A percentile compares a stretch with the other conserved stretches of the same genome.
Conservation (phyloP, 768 basidiomycete species). For the Hydnomerulius pinastri region DNA sequence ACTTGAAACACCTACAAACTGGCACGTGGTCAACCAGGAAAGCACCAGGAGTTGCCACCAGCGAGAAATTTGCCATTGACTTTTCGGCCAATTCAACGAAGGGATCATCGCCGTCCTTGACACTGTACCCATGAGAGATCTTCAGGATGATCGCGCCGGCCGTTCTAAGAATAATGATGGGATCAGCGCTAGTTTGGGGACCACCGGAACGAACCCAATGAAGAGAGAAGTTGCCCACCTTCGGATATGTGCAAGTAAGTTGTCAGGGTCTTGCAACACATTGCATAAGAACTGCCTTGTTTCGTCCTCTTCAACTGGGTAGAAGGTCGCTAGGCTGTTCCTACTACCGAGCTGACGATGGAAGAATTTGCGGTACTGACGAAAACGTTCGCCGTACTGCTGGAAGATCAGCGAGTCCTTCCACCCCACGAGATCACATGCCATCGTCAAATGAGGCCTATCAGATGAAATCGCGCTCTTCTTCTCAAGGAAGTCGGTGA, state of each 20-base stretch:
- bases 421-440: constrained; percentile 24
- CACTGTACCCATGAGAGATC: constrained; percentile 38
- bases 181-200: no score
- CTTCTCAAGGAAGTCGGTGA: constrained; percentile 14
- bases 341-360: constrained; percentile 9
- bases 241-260: constrained; percentile 5
- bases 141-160: constrained; percentile 35
- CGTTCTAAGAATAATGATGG: no score
- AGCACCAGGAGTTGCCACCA: constrained; percentile 1
- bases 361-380: constrained; percentile 10
- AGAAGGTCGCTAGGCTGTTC: constrained; percentile 3
- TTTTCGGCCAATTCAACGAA: constrained; percentile 30
- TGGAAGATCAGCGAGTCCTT: background rate
- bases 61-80: constrained; percentile 17
- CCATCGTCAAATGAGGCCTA: constrained; percentile 12
- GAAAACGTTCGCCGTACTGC: constrained; percentile 8
- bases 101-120: constrained; percentile 32
- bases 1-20: constrained; percentile 1
- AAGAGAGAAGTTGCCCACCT: constrained; percentile 8
- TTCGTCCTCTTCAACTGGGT: constrained; percentile 4
- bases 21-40: constrained; percentile 15
- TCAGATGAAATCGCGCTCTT: constrained; percentile 4
- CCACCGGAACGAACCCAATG: no score
- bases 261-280: constrained; percentile 2
- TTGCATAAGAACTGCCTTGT: constrained; percentile 4